Percentiles rank a stretch among this genome's conserved stretches.
Conservation (phyloP, 805 yeast genomes). For the Zygoascus biomembranicola region DNA sequence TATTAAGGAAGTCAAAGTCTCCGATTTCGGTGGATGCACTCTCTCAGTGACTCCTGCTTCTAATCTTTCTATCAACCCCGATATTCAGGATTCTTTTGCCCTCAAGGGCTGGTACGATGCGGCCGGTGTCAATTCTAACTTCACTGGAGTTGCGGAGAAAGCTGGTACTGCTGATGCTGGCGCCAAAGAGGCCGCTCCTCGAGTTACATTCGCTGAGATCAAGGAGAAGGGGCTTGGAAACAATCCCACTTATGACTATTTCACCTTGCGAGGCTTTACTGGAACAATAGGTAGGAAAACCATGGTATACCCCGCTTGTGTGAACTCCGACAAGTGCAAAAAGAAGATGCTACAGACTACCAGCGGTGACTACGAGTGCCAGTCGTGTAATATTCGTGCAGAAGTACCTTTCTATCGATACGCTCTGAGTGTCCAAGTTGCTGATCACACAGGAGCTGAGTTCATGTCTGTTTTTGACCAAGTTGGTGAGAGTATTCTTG, state of each 20-base stretch:
- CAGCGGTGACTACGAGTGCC: conserved; percentile 86
- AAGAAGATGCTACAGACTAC: conserved; percentile 62
- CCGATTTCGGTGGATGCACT: conserved; percentile 81
- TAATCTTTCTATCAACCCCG: conserved; percentile 72
- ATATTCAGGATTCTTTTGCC: conserved; percentile 75
- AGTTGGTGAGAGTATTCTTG: conserved; percentile 62
- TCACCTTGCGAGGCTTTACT: conserved; percentile 65
- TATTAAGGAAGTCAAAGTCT: conserved; percentile 80
- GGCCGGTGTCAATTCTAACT: conserved; percentile 40
- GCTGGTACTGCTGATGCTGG: conserved; percentile 38
- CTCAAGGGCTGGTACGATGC: conserved; percentile 94
- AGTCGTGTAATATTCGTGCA: conserved; percentile 69
- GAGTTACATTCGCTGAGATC: conserved; percentile 61
- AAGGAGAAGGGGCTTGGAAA: conserved; percentile 61
- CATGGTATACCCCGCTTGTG: conserved; percentile 87
- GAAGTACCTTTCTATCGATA: conserved; percentile 71
- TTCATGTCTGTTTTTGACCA: conserved; percentile 88
- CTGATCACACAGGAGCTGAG: conserved; percentile 73
- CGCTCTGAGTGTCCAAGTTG: conserved; percentile 64
- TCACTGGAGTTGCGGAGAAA: conserved; percentile 33
- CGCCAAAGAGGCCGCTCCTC: conserved; percentile 37
- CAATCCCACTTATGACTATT: conserved; percentile 73
- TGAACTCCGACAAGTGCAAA: conserved; percentile 57
- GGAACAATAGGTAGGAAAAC: conserved; percentile 57
- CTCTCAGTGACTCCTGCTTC: conserved; percentile 76